A percentile compares a stretch with the other conserved stretches of the same genome.
Conservation (phyloP, 108 stramenopile genomes). For the Skeletonema menzelii region DNA sequence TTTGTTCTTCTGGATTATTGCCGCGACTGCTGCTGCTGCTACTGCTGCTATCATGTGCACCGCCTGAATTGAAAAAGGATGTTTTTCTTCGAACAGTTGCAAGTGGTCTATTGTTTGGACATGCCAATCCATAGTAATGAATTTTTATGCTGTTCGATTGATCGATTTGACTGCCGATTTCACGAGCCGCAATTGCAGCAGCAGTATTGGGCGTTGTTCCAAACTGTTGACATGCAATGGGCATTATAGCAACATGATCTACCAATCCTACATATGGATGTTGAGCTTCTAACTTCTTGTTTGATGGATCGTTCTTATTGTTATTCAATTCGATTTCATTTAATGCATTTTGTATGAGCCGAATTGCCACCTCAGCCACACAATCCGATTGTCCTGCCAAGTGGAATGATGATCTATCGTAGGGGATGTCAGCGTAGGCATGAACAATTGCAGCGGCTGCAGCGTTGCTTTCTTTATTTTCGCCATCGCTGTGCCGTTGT, state of each 20-base stretch:
- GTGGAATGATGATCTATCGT: constrained; percentile 88
- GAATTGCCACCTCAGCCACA: constrained; percentile 59
- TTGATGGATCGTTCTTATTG: neutral
- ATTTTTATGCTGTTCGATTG: constrained; percentile 37
- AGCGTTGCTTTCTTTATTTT: neutral
- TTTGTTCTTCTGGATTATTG: neutral
- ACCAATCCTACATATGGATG: constrained; percentile 86
- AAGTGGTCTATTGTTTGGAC: constrained; percentile 59
- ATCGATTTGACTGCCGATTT: constrained; percentile 47
- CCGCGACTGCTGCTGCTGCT: neutral
- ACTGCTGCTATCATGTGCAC: constrained; percentile 4
- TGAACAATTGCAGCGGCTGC: constrained; percentile 64
- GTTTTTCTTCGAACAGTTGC: constrained; percentile 74
- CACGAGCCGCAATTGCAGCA: constrained; percentile 53
- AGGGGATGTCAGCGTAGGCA: constrained; percentile 75
- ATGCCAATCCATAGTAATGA: constrained; percentile 75
- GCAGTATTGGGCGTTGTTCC: constrained; percentile 1
- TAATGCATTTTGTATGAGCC: constrained; percentile 27
- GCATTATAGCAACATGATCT: constrained; percentile 82
- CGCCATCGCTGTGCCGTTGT: neutral
- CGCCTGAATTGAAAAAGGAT: constrained; percentile 62
- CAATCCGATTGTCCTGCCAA: constrained; percentile 58
- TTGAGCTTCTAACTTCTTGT: neutral
- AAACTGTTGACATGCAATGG: constrained; percentile 23
- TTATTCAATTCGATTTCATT: constrained; percentile 24